These are phyloP conservation scores for Leccinum fibrillosum DNA, from an alignment of 768 basidiomycete genomes.

Conservation along the genomic window DNA sequence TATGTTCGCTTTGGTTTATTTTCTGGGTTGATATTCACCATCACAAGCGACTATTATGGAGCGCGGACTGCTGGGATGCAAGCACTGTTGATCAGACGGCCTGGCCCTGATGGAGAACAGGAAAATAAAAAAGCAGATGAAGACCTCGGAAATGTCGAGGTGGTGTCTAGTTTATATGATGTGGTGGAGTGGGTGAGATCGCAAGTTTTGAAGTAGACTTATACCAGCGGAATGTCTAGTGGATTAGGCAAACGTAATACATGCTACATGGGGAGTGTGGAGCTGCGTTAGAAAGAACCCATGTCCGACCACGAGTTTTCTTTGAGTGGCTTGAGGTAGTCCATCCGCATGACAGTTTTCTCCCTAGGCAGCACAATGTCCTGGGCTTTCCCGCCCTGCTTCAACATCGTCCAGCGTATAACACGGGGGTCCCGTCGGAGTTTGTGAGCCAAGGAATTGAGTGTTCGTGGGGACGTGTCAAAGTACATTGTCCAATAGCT, in stretches of 20 bases:
- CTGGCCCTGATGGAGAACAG: slow-evolving; percentile 44
- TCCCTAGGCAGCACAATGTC: slow-evolving; percentile 57
- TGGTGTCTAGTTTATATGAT: slow-evolving; percentile 36
- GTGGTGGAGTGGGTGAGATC: slow-evolving; percentile 37
- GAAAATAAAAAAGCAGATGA: slow-evolving; percentile 41
- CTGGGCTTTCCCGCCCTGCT: slow-evolving; percentile 70
- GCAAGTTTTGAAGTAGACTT: slow-evolving; percentile 6
- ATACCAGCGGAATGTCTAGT: background rate
- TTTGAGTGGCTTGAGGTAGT: slow-evolving; percentile 21
- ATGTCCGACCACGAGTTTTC: slow-evolving; percentile 28
- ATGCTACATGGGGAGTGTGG: background rate
- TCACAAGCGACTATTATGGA: slow-evolving; percentile 61
- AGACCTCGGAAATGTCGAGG: slow-evolving; percentile 38
- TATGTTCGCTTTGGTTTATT: slow-evolving; percentile 30
- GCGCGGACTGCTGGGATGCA: slow-evolving; percentile 53
- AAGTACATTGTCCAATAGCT: slow-evolving; percentile 94
- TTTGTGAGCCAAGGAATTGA: slow-evolving; percentile 60
- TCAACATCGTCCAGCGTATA: slow-evolving; percentile 77
- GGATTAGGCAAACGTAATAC: slow-evolving; percentile 1
- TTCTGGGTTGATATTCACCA: slow-evolving; percentile 1
- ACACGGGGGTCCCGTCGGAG: slow-evolving; percentile 81
- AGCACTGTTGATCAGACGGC: slow-evolving; percentile 55
- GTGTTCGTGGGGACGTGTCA: slow-evolving; percentile 74
- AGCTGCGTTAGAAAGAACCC: slow-evolving; percentile 7
- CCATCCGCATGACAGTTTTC: slow-evolving; percentile 36